Conservation (phyloP, 2,329 filamentous ascomycete genomes). For the Aspergillus sp. region DNA sequence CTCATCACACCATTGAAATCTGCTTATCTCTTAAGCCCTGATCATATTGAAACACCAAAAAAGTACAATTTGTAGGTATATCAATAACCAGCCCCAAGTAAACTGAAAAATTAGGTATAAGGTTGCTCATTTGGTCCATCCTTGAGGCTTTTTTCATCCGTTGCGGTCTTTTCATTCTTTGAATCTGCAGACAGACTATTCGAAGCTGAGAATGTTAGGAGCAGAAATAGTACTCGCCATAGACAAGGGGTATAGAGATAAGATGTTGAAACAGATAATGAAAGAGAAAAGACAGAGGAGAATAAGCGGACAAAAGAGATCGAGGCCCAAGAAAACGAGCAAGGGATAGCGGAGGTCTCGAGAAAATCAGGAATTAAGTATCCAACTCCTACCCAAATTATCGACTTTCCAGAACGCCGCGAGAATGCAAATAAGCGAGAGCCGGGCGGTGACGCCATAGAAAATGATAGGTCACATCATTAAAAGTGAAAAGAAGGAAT, state of each 20-base stretch:
- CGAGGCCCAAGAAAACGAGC: neutral
- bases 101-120: neutral
- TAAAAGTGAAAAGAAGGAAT: neutral
- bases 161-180: neutral
- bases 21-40: too few relatives aligned
- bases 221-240: conserved; percentile 15
- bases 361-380: conserved; percentile 11
- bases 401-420: conserved; percentile 24
- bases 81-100: neutral
- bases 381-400: conserved; percentile 18
- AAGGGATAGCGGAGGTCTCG: neutral
- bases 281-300: conserved; percentile 16
- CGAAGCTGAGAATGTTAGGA: neutral
- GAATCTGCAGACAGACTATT: conserved; percentile 7
- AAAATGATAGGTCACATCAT: conserved; percentile 7
- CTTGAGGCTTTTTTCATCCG: neutral
- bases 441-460: conserved; percentile 14
- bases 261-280: conserved; percentile 5
- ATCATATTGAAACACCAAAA: too few relatives aligned
- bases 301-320: conserved; percentile 1
- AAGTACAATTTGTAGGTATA: neutral
- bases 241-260: conserved; percentile 20
- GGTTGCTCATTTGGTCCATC: neutral
- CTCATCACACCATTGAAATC: neutral
- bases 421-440: conserved; percentile 25